Percentiles rank a stretch among this genome's conserved stretches.
These are phyloP conservation scores for Candida awuae DNA, from an alignment of 805 yeast genomes.

Conservation along the genomic window DNA sequence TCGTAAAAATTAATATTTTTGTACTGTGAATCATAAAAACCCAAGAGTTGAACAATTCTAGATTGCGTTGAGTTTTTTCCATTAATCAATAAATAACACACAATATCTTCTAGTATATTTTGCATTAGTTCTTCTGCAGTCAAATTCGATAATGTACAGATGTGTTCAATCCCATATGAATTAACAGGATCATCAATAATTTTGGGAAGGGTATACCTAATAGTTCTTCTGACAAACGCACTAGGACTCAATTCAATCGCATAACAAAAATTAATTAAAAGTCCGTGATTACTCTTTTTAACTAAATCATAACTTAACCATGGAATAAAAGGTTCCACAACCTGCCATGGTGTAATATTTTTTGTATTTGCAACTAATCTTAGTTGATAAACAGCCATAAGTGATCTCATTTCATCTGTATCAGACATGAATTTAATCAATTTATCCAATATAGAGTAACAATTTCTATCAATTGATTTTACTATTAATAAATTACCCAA, in stretches of 20 bases:
- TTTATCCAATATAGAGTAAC: conserved; percentile 57
- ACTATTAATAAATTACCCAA: conserved; percentile 61
- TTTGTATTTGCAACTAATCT: conserved; percentile 49
- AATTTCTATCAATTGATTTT: conserved; percentile 52
- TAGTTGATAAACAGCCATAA: conserved; percentile 61
- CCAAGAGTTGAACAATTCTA: conserved; percentile 45
- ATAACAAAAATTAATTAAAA: conserved; percentile 54
- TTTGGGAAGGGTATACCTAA: conserved; percentile 65
- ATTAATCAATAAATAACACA: conserved; percentile 51
- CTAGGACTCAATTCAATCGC: conserved; percentile 54
- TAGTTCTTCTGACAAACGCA: conserved; percentile 61
- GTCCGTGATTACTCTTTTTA: conserved; percentile 41
- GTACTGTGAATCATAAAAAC: conserved; percentile 43
- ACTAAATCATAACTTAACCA: conserved; percentile 59
- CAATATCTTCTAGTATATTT: conserved; percentile 41
- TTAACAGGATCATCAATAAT: neutral
- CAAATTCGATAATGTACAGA: neutral
- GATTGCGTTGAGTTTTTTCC: conserved; percentile 39
- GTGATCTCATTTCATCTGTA: conserved; percentile 53
- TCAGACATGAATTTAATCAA: conserved; percentile 62
- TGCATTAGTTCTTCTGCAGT: conserved; percentile 33
- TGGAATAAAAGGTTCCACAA: conserved; percentile 73
- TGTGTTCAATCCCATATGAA: neutral
- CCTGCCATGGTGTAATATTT: conserved; percentile 63
- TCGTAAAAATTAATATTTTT: conserved; percentile 29